Evolutionary conservation across 805 yeast genomes (phyloP).

Genomic region (Metschnikowia borealis): DNA sequence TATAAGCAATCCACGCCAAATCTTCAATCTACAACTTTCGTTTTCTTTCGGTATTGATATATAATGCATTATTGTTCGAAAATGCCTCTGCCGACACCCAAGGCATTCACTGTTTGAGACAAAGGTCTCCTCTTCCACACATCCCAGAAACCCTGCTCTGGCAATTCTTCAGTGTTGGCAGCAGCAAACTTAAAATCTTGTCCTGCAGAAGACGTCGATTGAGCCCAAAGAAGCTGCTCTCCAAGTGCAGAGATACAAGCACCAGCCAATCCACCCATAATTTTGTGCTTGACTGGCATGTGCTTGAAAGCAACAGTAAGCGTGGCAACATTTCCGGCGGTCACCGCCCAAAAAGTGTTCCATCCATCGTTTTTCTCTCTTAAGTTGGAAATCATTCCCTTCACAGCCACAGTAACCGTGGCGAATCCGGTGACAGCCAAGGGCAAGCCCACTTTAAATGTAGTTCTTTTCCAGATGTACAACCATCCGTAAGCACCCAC

Average conservation of each 20-base stretch:
- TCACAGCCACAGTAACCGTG: conserved; percentile 48
- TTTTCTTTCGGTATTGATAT: conserved; percentile 1
- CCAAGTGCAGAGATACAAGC: conserved; percentile 35
- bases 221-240: conserved; percentile 41
- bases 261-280: conserved; percentile 38
- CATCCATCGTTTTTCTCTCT: conserved; percentile 60
- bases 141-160: conserved; percentile 64
- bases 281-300: conserved; percentile 40
- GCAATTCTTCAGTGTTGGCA: conserved; percentile 33
- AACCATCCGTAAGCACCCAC: conserved; percentile 47
- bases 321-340: conserved; percentile 43
- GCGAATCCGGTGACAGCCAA: conserved; percentile 41
- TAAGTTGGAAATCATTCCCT: conserved; percentile 51
- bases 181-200: conserved; percentile 35
- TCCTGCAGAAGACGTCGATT: conserved; percentile 37
- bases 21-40: too few species aligned
- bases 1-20: too few species aligned
- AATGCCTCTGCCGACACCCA: conserved; percentile 67
- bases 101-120: conserved; percentile 69
- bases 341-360: conserved; percentile 64
- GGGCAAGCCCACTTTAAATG: conserved; percentile 39
- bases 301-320: conserved; percentile 42
- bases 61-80: conserved; percentile 30
- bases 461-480: conserved; percentile 41
- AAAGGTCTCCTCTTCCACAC: conserved; percentile 76